Evolutionary conservation across 2,329 filamentous ascomycete genomes (phyloP).

Genomic region (Arachnomyces sp.): DNA sequence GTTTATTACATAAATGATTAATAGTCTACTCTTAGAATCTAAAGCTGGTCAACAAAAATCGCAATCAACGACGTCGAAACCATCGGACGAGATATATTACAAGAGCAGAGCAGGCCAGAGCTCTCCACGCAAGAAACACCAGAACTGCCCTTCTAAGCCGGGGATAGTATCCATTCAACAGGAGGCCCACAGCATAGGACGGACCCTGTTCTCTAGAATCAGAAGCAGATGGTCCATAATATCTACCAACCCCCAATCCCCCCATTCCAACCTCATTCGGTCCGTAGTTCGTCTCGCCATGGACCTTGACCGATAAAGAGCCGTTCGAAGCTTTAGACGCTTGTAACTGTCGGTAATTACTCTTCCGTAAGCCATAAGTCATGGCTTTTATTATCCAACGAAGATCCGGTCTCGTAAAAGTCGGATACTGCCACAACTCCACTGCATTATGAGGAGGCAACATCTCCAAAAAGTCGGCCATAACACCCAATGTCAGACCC

Average conservation of each 20-base stretch:
- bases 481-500: slow-evolving; percentile 59
- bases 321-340: slow-evolving; percentile 12
- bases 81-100: slow-evolving; percentile 23
- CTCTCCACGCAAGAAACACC: slow-evolving; percentile 32
- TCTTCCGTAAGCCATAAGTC: slow-evolving; percentile 49
- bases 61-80: slow-evolving; percentile 14
- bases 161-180: slow-evolving; percentile 38
- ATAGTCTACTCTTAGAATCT: too few species aligned
- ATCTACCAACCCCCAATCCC: slow-evolving; percentile 29
- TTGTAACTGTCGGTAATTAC: slow-evolving; percentile 31
- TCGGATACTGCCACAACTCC: slow-evolving; percentile 58
- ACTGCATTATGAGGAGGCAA: slow-evolving; percentile 56
- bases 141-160: slow-evolving; percentile 31
- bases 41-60: too few species aligned
- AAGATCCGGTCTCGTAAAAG: slow-evolving; percentile 56
- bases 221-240: slow-evolving; percentile 21
- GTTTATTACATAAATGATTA: too few species aligned
- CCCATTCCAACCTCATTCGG: slow-evolving; percentile 31
- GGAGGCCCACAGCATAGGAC: slow-evolving; percentile 32
- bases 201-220: slow-evolving; percentile 15
- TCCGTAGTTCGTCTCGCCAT: slow-evolving; percentile 15
- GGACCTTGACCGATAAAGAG: slow-evolving; percentile 20
- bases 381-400: slow-evolving; percentile 51
- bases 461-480: slow-evolving; percentile 60
- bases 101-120: slow-evolving; percentile 23